Percentiles rank a stretch among this genome's conserved stretches.
Conservation (phyloP, 1,284 basidiomycete species). For the Pseudozyma sp. region DNA sequence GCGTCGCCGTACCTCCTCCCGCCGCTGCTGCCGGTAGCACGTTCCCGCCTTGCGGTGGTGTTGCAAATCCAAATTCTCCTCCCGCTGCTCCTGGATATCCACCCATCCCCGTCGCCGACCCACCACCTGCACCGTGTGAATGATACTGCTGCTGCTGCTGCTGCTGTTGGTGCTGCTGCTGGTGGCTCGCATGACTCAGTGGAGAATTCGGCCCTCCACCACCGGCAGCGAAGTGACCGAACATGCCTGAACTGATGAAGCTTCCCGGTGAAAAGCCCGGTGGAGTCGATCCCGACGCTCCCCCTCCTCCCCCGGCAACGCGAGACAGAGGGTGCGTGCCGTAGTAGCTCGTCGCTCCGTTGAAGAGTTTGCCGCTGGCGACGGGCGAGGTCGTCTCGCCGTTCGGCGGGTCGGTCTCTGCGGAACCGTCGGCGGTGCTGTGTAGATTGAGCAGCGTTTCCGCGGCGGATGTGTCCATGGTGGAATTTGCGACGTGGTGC, state of each 20-base stretch:
- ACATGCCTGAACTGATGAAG: constrained; percentile 44
- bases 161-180: constrained; percentile 7
- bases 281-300: constrained; percentile 4
- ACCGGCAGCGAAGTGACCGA: constrained; percentile 36
- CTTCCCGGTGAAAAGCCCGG: constrained; percentile 28
- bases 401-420: not conserved
- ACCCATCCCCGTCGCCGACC: not conserved
- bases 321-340: constrained; percentile 6
- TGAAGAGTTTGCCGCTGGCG: constrained; percentile 3
- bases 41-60: not conserved
- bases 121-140: not conserved
- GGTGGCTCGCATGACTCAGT: not conserved
- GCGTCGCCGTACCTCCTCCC: constrained; percentile 14
- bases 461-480: constrained; percentile 36
- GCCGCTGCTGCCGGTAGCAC: constrained; percentile 2
- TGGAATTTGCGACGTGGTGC: constrained; percentile 16
- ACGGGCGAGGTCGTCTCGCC: constrained; percentile 16
- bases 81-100: constrained; percentile 4
- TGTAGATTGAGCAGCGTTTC: constrained; percentile 48
- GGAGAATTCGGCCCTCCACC: constrained; percentile 20
- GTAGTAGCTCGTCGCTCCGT: constrained; percentile 12
- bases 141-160: constrained; percentile 13
- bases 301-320: not conserved
- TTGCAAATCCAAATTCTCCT: constrained; percentile 19
- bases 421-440: not conserved